Conservation (phyloP, 140 eudicot genomes). For the Flaveria floridana region DNA sequence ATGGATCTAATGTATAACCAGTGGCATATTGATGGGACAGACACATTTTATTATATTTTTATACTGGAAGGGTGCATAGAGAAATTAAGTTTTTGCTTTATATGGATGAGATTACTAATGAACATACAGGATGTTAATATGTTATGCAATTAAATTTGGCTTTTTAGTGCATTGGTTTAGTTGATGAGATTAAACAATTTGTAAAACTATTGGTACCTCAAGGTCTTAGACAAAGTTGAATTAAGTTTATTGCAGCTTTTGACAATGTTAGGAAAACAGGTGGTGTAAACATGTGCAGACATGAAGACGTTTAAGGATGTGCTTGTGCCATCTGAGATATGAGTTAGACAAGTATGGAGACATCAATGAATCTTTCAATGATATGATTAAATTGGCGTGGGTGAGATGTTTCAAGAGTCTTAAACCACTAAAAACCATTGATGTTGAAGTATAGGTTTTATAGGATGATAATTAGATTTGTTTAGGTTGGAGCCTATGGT, state of each 20-base stretch:
- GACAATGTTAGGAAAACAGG: conserved; percentile 1
- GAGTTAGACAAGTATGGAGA: conserved; percentile 8
- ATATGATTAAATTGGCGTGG: not conserved
- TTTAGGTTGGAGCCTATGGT: conserved; percentile 4
- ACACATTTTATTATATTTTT: not conserved
- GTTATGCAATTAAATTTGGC: not conserved
- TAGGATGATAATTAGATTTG: not conserved
- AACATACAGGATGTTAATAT: not conserved
- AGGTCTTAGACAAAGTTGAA: not conserved
- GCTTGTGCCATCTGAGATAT: conserved; percentile 3
- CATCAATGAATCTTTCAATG: not conserved
- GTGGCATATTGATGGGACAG: not conserved
- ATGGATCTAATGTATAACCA: not conserved
- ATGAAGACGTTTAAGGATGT: not conserved
- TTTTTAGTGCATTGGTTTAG: not conserved
- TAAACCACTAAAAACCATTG: not conserved
- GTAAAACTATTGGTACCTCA: not conserved
- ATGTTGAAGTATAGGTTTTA: not conserved
- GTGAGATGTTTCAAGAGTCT: conserved; percentile 10
- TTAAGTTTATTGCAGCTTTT: not conserved
- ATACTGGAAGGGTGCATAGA: not conserved
- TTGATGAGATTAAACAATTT: not conserved
- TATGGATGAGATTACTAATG: not conserved
- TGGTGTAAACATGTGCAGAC: conserved; percentile 7
- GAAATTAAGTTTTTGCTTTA: not conserved